Conservation (phyloP, 208 protist species). For the Acanthamoeba polyphaga region DNA sequence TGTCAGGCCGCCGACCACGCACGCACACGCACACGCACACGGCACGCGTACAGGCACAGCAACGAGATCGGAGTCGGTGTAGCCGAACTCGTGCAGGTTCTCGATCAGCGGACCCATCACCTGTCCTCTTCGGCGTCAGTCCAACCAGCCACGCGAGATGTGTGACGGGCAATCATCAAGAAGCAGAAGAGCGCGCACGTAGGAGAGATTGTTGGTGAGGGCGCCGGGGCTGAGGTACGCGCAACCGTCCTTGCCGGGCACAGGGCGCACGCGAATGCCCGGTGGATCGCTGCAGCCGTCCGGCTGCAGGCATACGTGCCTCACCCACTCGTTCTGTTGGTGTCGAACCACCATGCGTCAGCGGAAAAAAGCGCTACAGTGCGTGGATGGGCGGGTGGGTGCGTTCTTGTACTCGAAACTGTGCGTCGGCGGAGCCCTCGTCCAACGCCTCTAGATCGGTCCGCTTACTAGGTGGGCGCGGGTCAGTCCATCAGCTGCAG, state of each 20-base stretch:
- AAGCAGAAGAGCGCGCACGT: not conserved
- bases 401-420: not conserved
- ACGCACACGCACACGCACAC: not conserved
- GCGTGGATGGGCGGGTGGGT: not conserved
- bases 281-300: slow-evolving; percentile 45
- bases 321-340: slow-evolving; percentile 42
- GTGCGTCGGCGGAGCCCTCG: not conserved
- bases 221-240: slow-evolving; percentile 3
- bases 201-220: slow-evolving; percentile 63
- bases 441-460: not conserved
- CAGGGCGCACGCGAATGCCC: slow-evolving; percentile 7
- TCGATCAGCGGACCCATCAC: slow-evolving; percentile 65
- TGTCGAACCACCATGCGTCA: not conserved
- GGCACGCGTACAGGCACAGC: not conserved
- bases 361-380: not conserved
- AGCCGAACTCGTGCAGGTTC: slow-evolving; percentile 26
- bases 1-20: not conserved
- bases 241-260: slow-evolving; percentile 43
- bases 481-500: too few relatives aligned
- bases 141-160: not conserved
- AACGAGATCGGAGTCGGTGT: slow-evolving; percentile 20
- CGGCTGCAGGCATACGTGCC: slow-evolving; percentile 2
- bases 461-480: not conserved
- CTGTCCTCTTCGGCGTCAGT: not conserved
- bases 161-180: not conserved